Evolutionary conservation across 2,329 filamentous ascomycete genomes (phyloP).

Genomic region (Penicillium decumbens): DNA sequence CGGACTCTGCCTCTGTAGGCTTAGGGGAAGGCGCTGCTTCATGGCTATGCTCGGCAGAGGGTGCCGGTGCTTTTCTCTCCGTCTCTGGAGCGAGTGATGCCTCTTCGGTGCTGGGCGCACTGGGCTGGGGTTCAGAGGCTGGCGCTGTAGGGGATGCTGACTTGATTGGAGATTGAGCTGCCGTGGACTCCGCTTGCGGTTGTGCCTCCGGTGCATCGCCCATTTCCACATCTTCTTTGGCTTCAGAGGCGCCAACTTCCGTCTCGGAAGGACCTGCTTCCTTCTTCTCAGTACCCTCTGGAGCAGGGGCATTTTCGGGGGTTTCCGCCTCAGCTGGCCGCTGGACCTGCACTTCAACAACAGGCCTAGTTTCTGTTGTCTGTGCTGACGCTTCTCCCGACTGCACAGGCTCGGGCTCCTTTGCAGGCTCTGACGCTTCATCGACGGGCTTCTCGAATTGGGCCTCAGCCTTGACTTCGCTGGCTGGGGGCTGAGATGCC

Average conservation of each 20-base stretch:
- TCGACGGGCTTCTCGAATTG: background rate
- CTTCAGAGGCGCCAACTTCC: background rate
- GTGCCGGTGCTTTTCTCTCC: background rate
- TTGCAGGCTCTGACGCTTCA: background rate
- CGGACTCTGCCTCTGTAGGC: background rate
- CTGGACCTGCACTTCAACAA: background rate
- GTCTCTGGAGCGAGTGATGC: background rate
- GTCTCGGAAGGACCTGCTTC: background rate
- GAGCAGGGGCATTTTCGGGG: background rate
- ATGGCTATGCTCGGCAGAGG: background rate
- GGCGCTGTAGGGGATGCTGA: background rate
- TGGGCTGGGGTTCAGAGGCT: background rate
- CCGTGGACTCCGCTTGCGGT: background rate
- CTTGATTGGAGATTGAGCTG: background rate
- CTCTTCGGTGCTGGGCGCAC: background rate
- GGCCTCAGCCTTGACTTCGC: constrained; percentile 2
- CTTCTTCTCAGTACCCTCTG: background rate
- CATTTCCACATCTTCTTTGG: constrained; percentile 10
- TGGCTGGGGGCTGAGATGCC: background rate
- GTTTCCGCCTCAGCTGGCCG: background rate
- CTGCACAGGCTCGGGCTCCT: background rate
- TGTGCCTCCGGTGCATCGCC: background rate
- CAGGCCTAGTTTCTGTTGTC: background rate
- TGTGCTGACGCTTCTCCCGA: background rate
- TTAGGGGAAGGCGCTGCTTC: background rate